Percentiles rank a stretch among this genome's conserved stretches.
Conservation (phyloP, 768 basidiomycete genomes). For the Lactifluus subvellereus region DNA sequence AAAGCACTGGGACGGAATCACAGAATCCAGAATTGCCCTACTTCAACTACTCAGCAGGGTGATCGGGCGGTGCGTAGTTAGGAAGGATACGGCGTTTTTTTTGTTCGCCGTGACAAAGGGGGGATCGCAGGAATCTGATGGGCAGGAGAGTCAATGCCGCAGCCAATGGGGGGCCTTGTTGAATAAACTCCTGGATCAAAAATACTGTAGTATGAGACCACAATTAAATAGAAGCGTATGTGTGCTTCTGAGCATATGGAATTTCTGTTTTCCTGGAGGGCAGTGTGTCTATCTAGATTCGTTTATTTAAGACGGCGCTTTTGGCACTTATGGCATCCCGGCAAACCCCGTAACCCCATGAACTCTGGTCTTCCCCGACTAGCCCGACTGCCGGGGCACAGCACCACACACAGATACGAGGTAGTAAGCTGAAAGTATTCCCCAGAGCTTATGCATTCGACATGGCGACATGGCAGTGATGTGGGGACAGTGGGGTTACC, state of each 20-base stretch:
- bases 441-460: not conserved
- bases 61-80: slow-evolving; percentile 2
- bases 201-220: not conserved
- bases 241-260: not conserved
- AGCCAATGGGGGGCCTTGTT: not conserved
- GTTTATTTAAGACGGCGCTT: not conserved
- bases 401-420: not conserved
- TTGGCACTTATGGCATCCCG: not conserved
- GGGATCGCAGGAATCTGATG: not conserved
- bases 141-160: not conserved
- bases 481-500: not conserved
- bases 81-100: not conserved
- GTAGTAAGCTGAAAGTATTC: not conserved
- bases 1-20: not conserved
- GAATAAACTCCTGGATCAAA: not conserved
- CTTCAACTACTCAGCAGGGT: not conserved
- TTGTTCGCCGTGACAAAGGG: not conserved
- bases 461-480: not conserved
- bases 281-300: not conserved
- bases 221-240: not conserved
- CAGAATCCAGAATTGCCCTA: not conserved
- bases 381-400: slow-evolving; percentile 5
- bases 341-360: not conserved
- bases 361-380: not conserved
- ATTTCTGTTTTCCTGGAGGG: not conserved